A percentile compares a stretch with the other conserved stretches of the same genome.
These are phyloP conservation scores for Copromyces sp. DNA, from an alignment of 495 filamentous ascomycete species.

Conservation along the genomic window DNA sequence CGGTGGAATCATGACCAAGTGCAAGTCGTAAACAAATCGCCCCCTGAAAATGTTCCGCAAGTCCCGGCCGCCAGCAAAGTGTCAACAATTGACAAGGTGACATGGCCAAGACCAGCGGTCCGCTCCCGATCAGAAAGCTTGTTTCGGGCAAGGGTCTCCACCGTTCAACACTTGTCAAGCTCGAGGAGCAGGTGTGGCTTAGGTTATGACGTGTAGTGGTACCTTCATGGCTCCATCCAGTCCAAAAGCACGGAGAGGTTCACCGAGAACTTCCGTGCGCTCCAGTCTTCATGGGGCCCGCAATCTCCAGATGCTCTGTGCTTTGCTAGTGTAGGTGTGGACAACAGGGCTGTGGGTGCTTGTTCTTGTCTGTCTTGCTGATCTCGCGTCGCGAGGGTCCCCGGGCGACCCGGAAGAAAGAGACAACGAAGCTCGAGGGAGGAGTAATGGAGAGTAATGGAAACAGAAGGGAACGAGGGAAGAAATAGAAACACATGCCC, in stretches of 20 bases:
- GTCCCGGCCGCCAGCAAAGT: neutral
- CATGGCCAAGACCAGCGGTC: neutral
- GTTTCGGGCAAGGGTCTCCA: neutral
- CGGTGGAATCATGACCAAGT: too few relatives aligned
- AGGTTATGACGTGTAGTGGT: neutral
- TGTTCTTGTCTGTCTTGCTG: neutral
- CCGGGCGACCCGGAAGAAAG: neutral
- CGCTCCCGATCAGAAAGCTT: neutral
- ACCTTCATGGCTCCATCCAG: neutral
- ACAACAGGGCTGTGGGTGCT: neutral
- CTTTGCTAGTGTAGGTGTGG: neutral
- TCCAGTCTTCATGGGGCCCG: neutral
- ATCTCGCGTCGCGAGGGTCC: neutral
- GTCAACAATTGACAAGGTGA: neutral
- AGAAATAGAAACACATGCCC: neutral
- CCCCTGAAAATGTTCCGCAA: neutral
- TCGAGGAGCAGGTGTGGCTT: neutral
- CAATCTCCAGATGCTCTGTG: neutral
- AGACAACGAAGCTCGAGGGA: neutral
- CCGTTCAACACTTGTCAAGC: neutral
- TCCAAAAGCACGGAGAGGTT: too few relatives aligned
- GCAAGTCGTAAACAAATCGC: neutral
- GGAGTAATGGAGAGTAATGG: neutral
- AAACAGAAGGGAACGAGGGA: neutral
- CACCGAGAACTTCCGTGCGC: too few relatives aligned